Evolutionary conservation across 2,329 filamentous ascomycete genomes (phyloP), one percentile per base, ranked within the genome.

Genomic region (Parasarocladium wereldwijsianum): DNA sequence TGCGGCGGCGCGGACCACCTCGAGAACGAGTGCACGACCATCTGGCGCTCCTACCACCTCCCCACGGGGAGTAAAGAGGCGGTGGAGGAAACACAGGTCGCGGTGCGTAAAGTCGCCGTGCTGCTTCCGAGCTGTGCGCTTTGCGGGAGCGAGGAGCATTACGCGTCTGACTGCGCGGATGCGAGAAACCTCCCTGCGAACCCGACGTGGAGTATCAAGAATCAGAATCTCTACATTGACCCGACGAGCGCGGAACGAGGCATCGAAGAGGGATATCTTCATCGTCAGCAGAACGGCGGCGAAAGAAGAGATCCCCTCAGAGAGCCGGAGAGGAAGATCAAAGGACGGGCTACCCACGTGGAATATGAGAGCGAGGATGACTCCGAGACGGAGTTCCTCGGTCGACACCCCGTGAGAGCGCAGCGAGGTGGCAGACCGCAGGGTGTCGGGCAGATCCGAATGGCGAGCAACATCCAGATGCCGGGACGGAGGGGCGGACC

Each of bases 41-140:
- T 76, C 15, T 82, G 73, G 73, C 58, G 64, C 34, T 70, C 60
- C 12, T 76, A 65, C 43, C 46, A 52, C n/a, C n/a, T 9, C 58
- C 57, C 3, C 47, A 52, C 10, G 40, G 50, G 8, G 43, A 50
- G 11, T 48, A 49, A n/a, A n/a, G n/a, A n/a, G n/a, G n/a, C n/a
- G n/a, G n/a, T n/a, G n/a, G n/a, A n/a, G n/a, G n/a, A n/a, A n/a
- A n/a, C n/a, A n/a, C n/a, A n/a, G n/a, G n/a, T n/a, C n/a, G n/a
- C n/a, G 10, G 50, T 60, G 28, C 56, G 53, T 34, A 69, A 58
- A 35, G 67, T 75, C 22, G 51, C 50, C 28, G 46, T 49, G 17
- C 57, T 77, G 13, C 57, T 58, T 1, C 49, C 58, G 1, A 64
- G 58, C 31, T 77, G 73, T 47, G 70, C 69, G 34, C 47, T 45